Evolutionary conservation across 2,329 filamentous ascomycete genomes (phyloP).

Genomic region (Sporothrix mexicana): DNA sequence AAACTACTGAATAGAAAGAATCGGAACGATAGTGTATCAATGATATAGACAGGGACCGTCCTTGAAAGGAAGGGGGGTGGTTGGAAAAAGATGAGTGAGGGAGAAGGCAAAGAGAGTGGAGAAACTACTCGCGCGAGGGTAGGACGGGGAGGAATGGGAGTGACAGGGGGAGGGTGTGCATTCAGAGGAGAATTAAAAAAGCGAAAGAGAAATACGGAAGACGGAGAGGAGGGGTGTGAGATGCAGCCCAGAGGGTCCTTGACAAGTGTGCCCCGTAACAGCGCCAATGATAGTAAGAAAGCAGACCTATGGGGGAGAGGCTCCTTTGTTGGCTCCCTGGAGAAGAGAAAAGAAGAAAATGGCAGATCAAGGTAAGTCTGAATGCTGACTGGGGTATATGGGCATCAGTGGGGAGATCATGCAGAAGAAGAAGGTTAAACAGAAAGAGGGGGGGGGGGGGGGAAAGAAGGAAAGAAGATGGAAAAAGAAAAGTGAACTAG

Average conservation of each 20-base stretch:
- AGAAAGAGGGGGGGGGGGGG: neutral
- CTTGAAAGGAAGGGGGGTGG: neutral
- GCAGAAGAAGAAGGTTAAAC: conserved; percentile 13
- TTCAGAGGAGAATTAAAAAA: neutral
- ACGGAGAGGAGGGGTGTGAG: conserved; percentile 23
- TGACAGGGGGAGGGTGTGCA: conserved; percentile 9
- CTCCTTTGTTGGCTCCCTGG: neutral
- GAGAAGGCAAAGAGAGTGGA: conserved; percentile 7
- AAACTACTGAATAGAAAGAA: neutral
- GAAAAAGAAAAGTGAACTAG: neutral
- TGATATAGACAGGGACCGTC: conserved; percentile 30
- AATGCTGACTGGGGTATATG: neutral
- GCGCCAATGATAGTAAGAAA: conserved; percentile 8
- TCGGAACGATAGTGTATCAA: conserved; percentile 29
- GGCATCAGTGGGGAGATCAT: conserved; percentile 20
- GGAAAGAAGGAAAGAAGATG: neutral
- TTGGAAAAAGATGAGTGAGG: neutral
- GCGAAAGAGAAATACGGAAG: conserved; percentile 17
- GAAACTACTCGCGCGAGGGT: conserved; percentile 19
- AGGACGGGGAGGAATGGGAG: conserved; percentile 7
- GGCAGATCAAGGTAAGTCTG: conserved; percentile 7
- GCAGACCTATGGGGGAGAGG: neutral
- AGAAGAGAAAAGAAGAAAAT: neutral
- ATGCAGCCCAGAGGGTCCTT: conserved; percentile 26
- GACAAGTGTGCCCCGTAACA: neutral